Evolutionary conservation across 768 basidiomycete species (phyloP), one percentile per base, ranked within the genome.

Genomic region (Leccinum sublutescens): DNA sequence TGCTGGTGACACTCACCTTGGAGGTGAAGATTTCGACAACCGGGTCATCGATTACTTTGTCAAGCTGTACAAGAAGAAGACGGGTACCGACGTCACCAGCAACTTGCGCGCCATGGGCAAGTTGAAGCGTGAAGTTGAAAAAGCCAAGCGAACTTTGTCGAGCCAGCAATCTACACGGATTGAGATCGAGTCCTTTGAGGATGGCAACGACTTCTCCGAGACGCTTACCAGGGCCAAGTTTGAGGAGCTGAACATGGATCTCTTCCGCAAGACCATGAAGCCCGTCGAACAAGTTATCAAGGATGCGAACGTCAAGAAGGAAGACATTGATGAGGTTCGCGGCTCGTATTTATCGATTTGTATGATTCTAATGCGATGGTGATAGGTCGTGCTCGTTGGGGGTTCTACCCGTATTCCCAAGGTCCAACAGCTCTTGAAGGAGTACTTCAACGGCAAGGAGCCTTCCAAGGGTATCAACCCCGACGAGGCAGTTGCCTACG

Each of bases 181-280:
- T 64, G 96, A 99, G 74, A 96, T 99, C 62, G 96, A 99, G 77
- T 85, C 85, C 29, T 98, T 98, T 77, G 95, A 95, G 75, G 85
- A 87, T 68, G 96, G 96, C 64, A 95, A 96, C 67, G 96, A 99
- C 80, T 93, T 98, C 70, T 91, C 94, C 34, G 96, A 98, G 83
- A 93, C 92, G 6, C 85, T 98, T 33, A 98, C 96, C 55, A 87
- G 96, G 56, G 96, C 96, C 80, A 98, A 97, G 79, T 98, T 99
- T 73, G 96, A 98, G 76, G 95, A 98, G 76, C 83, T 98, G 65
- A 97, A 96, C 86, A 89, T 97, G 80, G 96, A 99, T 70, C 86
- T 98, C 54, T 99, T 99, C 91, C 85, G 96, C 71, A 96, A 96
- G 85, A 99, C 96, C 34, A 93, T 98, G 93, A 95, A 95, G 82